Evolutionary conservation across 2,329 filamentous ascomycete species (phyloP), one percentile per base, ranked within the genome.

Genomic region (Penicillium sp.): DNA sequence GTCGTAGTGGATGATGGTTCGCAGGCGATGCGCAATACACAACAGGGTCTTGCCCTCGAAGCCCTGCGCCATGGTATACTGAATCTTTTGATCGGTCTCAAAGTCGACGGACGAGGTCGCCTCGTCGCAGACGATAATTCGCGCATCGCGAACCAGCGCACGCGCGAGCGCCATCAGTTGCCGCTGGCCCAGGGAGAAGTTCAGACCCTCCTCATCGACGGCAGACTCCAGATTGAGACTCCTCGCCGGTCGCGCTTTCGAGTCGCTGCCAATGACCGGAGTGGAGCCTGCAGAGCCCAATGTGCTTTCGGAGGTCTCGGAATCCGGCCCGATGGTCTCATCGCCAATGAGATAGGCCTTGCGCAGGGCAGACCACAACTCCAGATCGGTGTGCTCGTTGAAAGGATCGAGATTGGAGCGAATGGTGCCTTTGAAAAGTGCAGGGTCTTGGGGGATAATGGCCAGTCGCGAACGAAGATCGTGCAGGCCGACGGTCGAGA

Each of bases 111-210:
- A 87, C 1, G 85, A 89, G 0, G 93, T 98, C 1, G 93, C 93
- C 70, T 98, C 93, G 73, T 98, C 93, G 69, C 91, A 96, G 43
- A 98, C 85, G 59, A 97, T 96, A 70, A 97, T 96, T 59, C 86
- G 88, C 0, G 85, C 86, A 38, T 85, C 83, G 34, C 91, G 84
- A 4, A 97, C 91, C 2, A 98, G 80, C 0, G 93, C 93, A 1
- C 93, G 84, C 0, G 90, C 90, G 1, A 98, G 78, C 1, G 93
- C 93, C 86, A 97, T 95, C 42, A 97, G 81, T 69, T 97, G 93
- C 3, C 93, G 83, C 72, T 97, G 91, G 5, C 91, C 91, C 8
- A 97, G 83, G 0, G 89, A 95, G 75, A 95, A 96, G 70, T 97
- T 97, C 52, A 95, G 78, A 0, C 93, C 93, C 71, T 96, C 91